These are phyloP conservation scores for Dalbergia oliveri DNA, from an alignment of 306 rosid genomes.

Conservation along the genomic window DNA sequence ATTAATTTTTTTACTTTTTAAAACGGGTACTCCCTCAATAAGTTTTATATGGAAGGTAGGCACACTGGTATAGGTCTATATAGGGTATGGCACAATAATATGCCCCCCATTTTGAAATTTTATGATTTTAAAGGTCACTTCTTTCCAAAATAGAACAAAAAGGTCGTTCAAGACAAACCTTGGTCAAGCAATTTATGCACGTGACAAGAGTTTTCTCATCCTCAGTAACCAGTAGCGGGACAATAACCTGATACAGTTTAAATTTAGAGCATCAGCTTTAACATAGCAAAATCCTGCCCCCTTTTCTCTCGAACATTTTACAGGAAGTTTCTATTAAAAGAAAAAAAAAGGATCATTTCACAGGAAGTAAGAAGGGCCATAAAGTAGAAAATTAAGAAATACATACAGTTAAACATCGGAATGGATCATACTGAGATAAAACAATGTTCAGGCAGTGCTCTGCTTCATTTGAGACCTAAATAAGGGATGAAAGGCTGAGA, in stretches of 20 bases:
- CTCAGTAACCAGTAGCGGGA: conserved; percentile 87
- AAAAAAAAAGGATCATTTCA: neutral
- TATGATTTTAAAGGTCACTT: conserved; percentile 9
- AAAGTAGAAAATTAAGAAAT: conserved; percentile 22
- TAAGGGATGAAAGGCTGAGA: conserved; percentile 43
- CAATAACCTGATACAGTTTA: conserved; percentile 78
- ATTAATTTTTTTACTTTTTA: neutral
- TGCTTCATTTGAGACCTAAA: conserved; percentile 93
- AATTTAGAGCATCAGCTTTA: conserved; percentile 41
- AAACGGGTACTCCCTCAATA: neutral
- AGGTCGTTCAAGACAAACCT: conserved; percentile 61
- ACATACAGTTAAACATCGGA: conserved; percentile 95
- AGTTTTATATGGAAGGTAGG: conserved; percentile 1
- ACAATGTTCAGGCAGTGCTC: conserved; percentile 93
- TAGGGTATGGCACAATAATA: conserved; percentile 16
- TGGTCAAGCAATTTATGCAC: conserved; percentile 90
- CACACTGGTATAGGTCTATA: neutral
- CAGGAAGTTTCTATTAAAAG: no score
- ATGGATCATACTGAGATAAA: conserved; percentile 87
- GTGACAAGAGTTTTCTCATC: conserved; percentile 98
- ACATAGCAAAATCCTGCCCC: neutral
- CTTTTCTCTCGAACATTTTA: conserved; percentile 21
- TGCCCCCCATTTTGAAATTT: conserved; percentile 20
- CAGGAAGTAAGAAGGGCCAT: conserved; percentile 18
- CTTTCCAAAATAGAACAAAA: conserved; percentile 23